A percentile compares a stretch with the other conserved stretches of the same genome.
phyloP scores from a whole-genome alignment of 371 early-diverging fungal species.

The Circinella umbellata region DNA sequence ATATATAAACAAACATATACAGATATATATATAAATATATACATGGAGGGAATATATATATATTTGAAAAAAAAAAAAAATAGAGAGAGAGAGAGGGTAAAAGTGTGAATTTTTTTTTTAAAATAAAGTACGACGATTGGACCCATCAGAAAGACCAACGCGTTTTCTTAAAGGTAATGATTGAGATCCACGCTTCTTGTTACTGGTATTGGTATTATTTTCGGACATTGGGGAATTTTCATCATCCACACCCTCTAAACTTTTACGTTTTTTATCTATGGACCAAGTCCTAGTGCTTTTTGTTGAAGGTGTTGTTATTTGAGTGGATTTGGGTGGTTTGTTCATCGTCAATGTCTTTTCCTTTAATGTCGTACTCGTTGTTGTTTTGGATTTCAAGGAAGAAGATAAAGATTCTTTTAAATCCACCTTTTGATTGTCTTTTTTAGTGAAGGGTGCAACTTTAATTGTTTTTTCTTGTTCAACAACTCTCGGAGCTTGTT shows the following conservation, averaged over 20 bases:
- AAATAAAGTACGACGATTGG: background rate
- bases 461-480: background rate
- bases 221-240: background rate
- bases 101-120: background rate
- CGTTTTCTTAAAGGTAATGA: background rate
- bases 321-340: background rate
- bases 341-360: too few relatives aligned
- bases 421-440: background rate
- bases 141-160: background rate
- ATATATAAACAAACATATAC: background rate
- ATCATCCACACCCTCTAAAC: background rate
- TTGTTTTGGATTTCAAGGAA: background rate
- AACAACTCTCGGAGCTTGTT: constrained; percentile 3
- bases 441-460: background rate
- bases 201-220: background rate
- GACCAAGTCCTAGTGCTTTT: background rate
- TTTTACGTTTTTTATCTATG: constrained; percentile 2
- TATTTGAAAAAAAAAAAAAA: background rate
- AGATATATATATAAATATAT: background rate
- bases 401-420: background rate
- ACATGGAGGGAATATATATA: background rate
- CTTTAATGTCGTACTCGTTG: too few relatives aligned
- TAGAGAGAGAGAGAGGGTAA: background rate
- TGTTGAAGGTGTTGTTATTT: background rate
- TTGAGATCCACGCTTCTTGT: constrained; percentile 6